A percentile compares a stretch with the other conserved stretches of the same genome.
Evolutionary conservation across 2,329 filamentous ascomycete species (phyloP).

Genomic region (Lasiodiplodia theobromae): DNA sequence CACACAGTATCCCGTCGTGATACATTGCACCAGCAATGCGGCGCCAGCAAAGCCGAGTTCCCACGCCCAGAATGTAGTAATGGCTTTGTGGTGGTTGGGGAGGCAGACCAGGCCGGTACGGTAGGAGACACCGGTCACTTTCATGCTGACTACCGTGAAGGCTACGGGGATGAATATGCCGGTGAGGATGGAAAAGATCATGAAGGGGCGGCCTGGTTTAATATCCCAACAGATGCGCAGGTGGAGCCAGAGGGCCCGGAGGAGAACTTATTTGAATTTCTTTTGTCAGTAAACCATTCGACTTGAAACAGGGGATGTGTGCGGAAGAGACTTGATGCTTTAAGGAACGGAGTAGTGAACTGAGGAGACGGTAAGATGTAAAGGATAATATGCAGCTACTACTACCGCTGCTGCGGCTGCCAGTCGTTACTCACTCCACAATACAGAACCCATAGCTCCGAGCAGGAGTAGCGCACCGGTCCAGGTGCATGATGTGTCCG

Average conservation of each 20-base stretch:
- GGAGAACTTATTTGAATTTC: conserved; percentile 35
- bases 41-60: conserved; percentile 41
- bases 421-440: conserved; percentile 67
- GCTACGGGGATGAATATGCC: conserved; percentile 42
- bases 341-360: neutral
- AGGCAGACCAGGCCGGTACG: conserved; percentile 47
- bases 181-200: conserved; percentile 40
- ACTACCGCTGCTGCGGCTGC: neutral
- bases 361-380: neutral
- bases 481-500: conserved; percentile 76
- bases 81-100: conserved; percentile 44
- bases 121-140: conserved; percentile 47
- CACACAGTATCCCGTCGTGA: conserved; percentile 45
- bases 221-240: conserved; percentile 48
- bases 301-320: neutral
- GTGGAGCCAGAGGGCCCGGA: conserved; percentile 49
- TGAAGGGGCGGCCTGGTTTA: conserved; percentile 41
- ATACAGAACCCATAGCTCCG: conserved; percentile 78
- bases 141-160: conserved; percentile 41
- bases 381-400: too few relatives aligned
- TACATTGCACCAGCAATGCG: conserved; percentile 41
- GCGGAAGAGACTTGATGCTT: neutral
- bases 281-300: neutral
- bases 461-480: conserved; percentile 80
- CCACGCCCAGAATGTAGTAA: conserved; percentile 48